phyloP scores from a whole-genome alignment of 768 basidiomycete species.

The Tricholoma bakamatsutake region DNA sequence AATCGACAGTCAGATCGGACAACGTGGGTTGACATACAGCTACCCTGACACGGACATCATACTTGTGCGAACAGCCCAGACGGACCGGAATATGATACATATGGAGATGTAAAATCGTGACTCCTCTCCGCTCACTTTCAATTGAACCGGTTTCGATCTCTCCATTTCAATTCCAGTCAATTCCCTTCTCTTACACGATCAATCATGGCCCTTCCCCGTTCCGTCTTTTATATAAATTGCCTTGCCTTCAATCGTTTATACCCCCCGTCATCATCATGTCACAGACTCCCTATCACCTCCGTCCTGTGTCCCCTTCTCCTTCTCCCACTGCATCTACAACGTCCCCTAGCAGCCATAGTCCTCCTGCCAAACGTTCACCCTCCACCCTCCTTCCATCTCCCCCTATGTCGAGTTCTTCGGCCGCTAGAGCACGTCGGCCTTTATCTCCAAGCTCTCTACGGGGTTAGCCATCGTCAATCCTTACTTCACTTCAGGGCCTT shows the following conservation, averaged over 20 bases:
- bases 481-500: not conserved
- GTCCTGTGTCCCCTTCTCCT: constrained; percentile 51
- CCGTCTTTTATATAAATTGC: constrained; percentile 23
- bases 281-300: constrained; percentile 40
- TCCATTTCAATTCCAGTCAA: constrained; percentile 13
- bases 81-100: constrained; percentile 12
- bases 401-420: constrained; percentile 23
- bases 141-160: constrained; percentile 30
- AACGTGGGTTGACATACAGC: constrained; percentile 13
- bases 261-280: constrained; percentile 22
- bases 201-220: constrained; percentile 20
- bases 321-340: constrained; percentile 47
- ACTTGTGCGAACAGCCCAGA: constrained; percentile 15
- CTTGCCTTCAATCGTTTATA: constrained; percentile 9
- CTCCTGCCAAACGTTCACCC: constrained; percentile 23
- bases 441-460: constrained; percentile 59
- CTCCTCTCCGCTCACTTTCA: constrained; percentile 13
- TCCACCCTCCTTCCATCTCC: constrained; percentile 22
- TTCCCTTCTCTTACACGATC: constrained; percentile 18
- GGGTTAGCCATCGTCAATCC: constrained; percentile 31
- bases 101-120: constrained; percentile 12
- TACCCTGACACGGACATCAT: constrained; percentile 21
- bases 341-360: constrained; percentile 40
- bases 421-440: constrained; percentile 41
- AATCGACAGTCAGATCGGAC: constrained; percentile 17